Conservation (phyloP, 2,329 filamentous ascomycete genomes). For the Botrytis pseudocinerea region DNA sequence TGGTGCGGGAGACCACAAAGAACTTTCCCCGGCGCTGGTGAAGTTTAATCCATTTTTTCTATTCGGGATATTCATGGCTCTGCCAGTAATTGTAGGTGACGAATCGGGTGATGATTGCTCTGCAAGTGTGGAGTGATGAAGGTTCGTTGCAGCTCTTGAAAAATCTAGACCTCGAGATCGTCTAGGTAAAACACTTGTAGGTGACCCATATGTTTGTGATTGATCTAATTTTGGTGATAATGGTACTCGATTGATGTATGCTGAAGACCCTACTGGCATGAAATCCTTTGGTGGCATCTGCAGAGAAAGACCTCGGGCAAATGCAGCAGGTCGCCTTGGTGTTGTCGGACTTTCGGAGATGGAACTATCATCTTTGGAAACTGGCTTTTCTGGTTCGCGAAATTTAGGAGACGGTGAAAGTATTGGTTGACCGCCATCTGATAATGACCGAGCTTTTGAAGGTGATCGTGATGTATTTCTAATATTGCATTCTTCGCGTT, state of each 20-base stretch:
- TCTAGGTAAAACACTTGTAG: slow-evolving; percentile 82
- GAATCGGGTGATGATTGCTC: slow-evolving; percentile 87
- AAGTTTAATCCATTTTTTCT: slow-evolving; percentile 50
- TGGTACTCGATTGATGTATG: slow-evolving; percentile 60
- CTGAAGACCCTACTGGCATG: slow-evolving; percentile 45
- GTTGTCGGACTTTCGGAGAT: slow-evolving; percentile 58
- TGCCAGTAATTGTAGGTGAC: slow-evolving; percentile 78
- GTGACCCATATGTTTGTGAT: slow-evolving; percentile 81
- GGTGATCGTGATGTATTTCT: slow-evolving; percentile 32
- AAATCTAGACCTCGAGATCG: slow-evolving; percentile 91
- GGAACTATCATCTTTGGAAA: slow-evolving; percentile 41
- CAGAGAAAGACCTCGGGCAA: slow-evolving; percentile 66
- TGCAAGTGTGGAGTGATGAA: slow-evolving; percentile 93
- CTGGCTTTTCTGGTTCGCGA: slow-evolving; percentile 38
- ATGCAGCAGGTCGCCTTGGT: slow-evolving; percentile 66
- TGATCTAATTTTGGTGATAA: slow-evolving; percentile 85
- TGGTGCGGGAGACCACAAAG: slow-evolving; percentile 70
- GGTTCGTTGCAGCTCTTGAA: slow-evolving; percentile 85
- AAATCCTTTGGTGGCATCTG: slow-evolving; percentile 63
- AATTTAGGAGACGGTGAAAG: slow-evolving; percentile 42
- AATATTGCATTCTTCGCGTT: slow-evolving; percentile 14
- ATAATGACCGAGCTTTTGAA: slow-evolving; percentile 40
- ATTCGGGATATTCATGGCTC: slow-evolving; percentile 63
- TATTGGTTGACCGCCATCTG: slow-evolving; percentile 35
- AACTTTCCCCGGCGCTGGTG: slow-evolving; percentile 60